Base-by-base conservation (phyloP, 495 filamentous ascomycete species). In the Penicillium subrubescens region DNA sequence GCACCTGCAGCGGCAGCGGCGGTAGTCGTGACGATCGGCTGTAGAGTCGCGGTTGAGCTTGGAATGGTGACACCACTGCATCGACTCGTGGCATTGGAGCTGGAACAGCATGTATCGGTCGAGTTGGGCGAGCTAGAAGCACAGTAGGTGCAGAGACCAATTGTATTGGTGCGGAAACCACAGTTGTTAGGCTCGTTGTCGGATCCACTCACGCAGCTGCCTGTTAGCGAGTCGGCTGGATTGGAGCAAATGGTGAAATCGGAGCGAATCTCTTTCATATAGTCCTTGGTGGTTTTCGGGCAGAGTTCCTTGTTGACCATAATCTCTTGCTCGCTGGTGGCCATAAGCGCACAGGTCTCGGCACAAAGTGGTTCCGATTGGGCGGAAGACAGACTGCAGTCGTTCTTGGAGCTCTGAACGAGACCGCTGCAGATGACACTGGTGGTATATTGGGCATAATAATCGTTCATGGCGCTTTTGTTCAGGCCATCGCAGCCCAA, bases 361-460 rank as follows among this genome's bases (percentile, higher is more conserved):
- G 94, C 94, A 79, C 96, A 99, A 34, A 98, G 82, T 5, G 96
- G 95, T 50, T 82, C 78, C 6, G 91, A 88, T 34, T 90, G 76
- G 52, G 81, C 75, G 7, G 78, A 72, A 2, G 89, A 85, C 37
- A 96, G 79, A 17, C 79, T 73, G 77, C 96, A 98, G 39, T 82
- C 75, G n/a, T 71, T 63, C 67, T 89, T 88, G 27, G 96, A 99
- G 71, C 92, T 93, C 77, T 98, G 96, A 59, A 99, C 86, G 74
- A 99, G 90, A 63, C 91, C 87, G 83, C 94, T 98, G 85, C 96
- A 99, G 66, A 99, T 85, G 73, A 93, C 88, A 68, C 91, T 94
- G 54, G 88, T 94, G 14, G 93, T 97, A 77, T 93, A 99, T 70
- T 94, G 89, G 25, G 96, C 95, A 79, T 99, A 99, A 70, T 92